Percentiles rank a stretch among this genome's conserved stretches.
These are phyloP conservation scores for Colletotrichum acutatum DNA, from an alignment of 2,329 filamentous ascomycete species.

Conservation along the genomic window DNA sequence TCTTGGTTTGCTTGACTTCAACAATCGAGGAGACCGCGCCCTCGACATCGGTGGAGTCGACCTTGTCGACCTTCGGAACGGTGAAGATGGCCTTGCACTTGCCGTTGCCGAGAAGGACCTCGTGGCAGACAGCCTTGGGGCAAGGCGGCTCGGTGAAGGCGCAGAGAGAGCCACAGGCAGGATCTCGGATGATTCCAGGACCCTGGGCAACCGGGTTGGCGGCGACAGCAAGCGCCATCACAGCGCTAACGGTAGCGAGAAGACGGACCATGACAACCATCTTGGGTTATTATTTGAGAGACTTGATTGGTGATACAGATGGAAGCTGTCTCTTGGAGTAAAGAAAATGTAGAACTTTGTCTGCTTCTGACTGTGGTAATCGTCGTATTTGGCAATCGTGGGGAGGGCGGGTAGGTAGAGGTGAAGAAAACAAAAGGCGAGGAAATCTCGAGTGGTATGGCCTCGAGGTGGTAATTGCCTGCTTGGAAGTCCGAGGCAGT, in stretches of 20 bases:
- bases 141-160: neutral
- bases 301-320: neutral
- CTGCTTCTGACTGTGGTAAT: neutral
- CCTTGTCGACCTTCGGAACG: neutral
- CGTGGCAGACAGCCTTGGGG: neutral
- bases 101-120: neutral
- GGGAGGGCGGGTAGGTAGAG: neutral
- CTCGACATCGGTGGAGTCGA: neutral
- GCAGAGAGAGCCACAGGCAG: constrained; percentile 4
- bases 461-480: neutral
- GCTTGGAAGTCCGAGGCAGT: neutral
- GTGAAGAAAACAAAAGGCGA: neutral
- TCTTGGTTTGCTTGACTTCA: neutral
- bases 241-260: neutral
- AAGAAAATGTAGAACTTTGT: neutral
- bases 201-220: neutral
- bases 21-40: neutral
- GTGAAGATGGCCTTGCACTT: constrained; percentile 10
- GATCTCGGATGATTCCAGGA: neutral
- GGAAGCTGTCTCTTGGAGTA: neutral
- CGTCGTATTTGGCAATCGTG: neutral
- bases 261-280: neutral
- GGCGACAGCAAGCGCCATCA: neutral
- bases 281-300: neutral
- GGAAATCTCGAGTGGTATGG: neutral